Evolutionary conservation across 2,329 filamentous ascomycete genomes (phyloP).

Genomic region (Herpomyces periplanetae): DNA sequence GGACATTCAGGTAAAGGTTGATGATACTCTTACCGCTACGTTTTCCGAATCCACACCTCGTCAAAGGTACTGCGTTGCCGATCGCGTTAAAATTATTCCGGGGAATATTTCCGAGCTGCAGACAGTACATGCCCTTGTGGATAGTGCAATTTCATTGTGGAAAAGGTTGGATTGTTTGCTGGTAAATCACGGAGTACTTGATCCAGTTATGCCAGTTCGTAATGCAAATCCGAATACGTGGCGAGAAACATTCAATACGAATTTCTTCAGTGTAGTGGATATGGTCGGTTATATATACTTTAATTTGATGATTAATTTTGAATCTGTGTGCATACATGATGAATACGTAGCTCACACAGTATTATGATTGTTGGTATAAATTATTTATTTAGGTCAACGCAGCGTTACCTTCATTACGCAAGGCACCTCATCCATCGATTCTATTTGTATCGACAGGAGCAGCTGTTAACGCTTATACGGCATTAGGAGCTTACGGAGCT

Average conservation of each 20-base stretch:
- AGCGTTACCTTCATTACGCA: slow-evolving; percentile 24
- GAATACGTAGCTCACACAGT: too few relatives aligned
- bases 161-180: slow-evolving; percentile 39
- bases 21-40: too few relatives aligned
- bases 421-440: slow-evolving; percentile 26
- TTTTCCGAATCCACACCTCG: too few relatives aligned
- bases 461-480: slow-evolving; percentile 19
- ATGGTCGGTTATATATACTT: slow-evolving; percentile 16
- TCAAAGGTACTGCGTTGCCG: too few relatives aligned
- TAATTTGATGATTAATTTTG: neutral
- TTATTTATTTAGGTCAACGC: slow-evolving; percentile 42
- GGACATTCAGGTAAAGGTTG: too few relatives aligned
- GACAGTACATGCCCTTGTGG: slow-evolving; percentile 18
- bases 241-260: slow-evolving; percentile 35
- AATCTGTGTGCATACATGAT: neutral
- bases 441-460: slow-evolving; percentile 53
- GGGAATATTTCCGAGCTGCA: slow-evolving; percentile 16
- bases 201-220: slow-evolving; percentile 28
- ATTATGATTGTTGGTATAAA: too few relatives aligned
- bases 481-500: slow-evolving; percentile 45
- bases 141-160: slow-evolving; percentile 23
- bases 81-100: slow-evolving; percentile 15
- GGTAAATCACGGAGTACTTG: slow-evolving; percentile 48
- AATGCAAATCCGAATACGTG: slow-evolving; percentile 30
- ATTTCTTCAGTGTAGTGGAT: slow-evolving; percentile 45